Percentiles rank a stretch among this genome's conserved stretches.
Conservation (phyloP, 2,329 filamentous ascomycete species). For the Sporothrix dimorphospora region DNA sequence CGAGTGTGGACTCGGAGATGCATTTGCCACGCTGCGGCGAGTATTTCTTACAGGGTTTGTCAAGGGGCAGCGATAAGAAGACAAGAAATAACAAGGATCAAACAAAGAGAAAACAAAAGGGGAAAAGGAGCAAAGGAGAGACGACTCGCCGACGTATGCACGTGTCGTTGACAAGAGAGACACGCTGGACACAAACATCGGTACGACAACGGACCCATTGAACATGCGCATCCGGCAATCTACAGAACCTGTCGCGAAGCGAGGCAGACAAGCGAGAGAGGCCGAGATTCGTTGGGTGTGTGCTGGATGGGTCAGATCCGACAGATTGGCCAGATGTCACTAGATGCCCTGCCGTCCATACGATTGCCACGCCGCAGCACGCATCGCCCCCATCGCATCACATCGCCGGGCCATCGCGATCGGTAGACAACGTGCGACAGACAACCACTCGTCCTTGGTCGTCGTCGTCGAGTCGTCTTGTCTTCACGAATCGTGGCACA, state of each 20-base stretch:
- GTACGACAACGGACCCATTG: neutral
- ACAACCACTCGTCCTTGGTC: neutral
- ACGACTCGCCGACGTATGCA: neutral
- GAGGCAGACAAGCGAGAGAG: neutral
- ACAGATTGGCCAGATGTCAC: neutral
- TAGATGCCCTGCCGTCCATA: neutral
- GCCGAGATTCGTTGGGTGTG: neutral
- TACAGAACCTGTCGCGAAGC: neutral
- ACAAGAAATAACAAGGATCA: neutral
- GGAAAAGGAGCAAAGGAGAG: neutral
- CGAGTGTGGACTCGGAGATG: neutral
- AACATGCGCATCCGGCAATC: neutral
- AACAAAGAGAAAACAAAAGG: neutral
- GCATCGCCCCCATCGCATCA: neutral
- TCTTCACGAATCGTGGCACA: neutral
- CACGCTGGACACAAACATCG: too few species aligned
- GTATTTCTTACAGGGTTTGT: neutral
- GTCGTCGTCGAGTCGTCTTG: neutral
- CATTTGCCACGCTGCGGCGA: neutral
- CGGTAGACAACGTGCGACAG: neutral
- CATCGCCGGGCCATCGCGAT: neutral
- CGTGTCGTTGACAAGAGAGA: neutral
- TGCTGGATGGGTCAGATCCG: neutral
- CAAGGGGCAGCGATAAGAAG: neutral
- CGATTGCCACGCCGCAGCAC: slow-evolving; percentile 1